These are phyloP conservation scores for Naganishia albida DNA, from an alignment of 1,284 basidiomycete species.

Conservation along the genomic window DNA sequence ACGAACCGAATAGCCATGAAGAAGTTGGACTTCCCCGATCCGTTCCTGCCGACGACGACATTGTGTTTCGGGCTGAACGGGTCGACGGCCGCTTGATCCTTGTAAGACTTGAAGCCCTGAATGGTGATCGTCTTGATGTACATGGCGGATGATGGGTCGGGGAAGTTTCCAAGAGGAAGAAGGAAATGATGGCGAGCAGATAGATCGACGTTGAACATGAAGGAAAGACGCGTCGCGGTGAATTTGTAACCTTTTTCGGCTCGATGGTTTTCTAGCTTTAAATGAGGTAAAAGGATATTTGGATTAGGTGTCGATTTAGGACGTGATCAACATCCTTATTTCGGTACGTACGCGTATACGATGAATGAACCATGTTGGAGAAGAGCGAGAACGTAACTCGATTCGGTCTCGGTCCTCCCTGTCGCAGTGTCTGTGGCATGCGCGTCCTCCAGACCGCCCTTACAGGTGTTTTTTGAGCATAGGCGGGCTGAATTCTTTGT, in stretches of 20 bases:
- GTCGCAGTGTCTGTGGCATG: too few relatives aligned
- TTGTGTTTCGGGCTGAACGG: constrained; percentile 74
- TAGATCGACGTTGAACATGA: constrained; percentile 23
- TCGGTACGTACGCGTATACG: too few relatives aligned
- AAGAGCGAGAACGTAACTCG: too few relatives aligned
- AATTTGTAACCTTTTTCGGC: neutral
- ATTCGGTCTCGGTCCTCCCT: too few relatives aligned
- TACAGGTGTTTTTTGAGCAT: too few relatives aligned
- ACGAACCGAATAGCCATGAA: constrained; percentile 98
- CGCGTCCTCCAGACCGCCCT: too few relatives aligned
- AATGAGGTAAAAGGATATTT: too few relatives aligned
- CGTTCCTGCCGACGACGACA: constrained; percentile 92
- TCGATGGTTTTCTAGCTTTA: too few relatives aligned
- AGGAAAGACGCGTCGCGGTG: constrained; percentile 9
- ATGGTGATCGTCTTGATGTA: constrained; percentile 90
- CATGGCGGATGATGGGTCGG: constrained; percentile 42
- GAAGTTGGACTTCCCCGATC: constrained; percentile 95
- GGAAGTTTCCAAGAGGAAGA: neutral
- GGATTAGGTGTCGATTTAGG: too few relatives aligned
- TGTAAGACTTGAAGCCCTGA: constrained; percentile 94
- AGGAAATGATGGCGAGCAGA: neutral
- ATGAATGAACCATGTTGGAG: too few relatives aligned
- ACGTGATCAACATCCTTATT: too few relatives aligned
- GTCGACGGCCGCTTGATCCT: constrained; percentile 61
- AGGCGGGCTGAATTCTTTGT: too few relatives aligned